Conservation (phyloP, 257 asterid species). For the Solanum sejunctum region DNA sequence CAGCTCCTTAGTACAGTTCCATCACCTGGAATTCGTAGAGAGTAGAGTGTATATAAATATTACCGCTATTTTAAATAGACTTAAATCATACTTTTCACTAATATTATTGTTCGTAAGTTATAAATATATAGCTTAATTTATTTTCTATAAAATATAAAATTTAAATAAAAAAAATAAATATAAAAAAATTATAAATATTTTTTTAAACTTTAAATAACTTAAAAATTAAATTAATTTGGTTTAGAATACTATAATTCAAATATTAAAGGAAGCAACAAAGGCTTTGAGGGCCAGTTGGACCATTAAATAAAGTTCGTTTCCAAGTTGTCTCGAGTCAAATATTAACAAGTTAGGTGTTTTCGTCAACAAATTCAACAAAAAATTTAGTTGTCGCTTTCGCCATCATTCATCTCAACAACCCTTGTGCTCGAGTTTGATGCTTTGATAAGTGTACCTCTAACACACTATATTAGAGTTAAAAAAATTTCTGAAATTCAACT, state of each 20-base stretch:
- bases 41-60: background rate
- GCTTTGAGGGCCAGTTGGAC: background rate
- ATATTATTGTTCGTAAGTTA: too few relatives aligned
- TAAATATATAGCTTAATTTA: too few relatives aligned
- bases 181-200: too few relatives aligned
- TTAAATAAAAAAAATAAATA: too few relatives aligned
- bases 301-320: background rate
- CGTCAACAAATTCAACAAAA: background rate
- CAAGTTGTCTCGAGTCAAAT: background rate
- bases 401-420: background rate
- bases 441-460: background rate
- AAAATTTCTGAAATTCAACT: too few relatives aligned
- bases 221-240: too few relatives aligned
- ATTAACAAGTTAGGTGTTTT: background rate
- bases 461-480: too few relatives aligned
- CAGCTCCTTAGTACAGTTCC: background rate
- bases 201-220: too few relatives aligned
- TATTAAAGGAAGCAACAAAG: background rate
- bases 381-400: background rate
- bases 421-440: background rate
- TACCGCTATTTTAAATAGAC: too few relatives aligned
- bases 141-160: too few relatives aligned
- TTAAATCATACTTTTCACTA: too few relatives aligned
- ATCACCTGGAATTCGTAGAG: too few relatives aligned
- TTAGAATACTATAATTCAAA: background rate